Conservation (phyloP, 306 rosid genomes). For the Myrica gale region DNA sequence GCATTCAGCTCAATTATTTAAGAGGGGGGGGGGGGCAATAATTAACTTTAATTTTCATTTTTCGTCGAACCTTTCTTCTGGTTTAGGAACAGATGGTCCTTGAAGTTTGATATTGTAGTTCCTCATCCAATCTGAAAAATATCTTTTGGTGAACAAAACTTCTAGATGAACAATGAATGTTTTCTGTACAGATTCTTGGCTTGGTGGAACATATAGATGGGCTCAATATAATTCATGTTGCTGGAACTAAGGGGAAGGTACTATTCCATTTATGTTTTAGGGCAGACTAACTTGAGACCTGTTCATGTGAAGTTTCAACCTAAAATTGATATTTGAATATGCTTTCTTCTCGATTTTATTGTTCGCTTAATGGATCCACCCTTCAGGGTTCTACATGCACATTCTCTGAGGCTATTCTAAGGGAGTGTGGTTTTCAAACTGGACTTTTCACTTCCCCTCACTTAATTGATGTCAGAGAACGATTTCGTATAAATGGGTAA, state of each 20-base stretch:
- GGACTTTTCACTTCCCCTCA: conserved; percentile 79
- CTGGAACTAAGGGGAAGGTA: conserved; percentile 92
- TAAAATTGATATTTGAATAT: neutral
- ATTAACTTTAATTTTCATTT: neutral
- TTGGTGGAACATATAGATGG: conserved; percentile 51
- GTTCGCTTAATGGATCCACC: conserved; percentile 17
- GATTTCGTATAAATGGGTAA: conserved; percentile 71
- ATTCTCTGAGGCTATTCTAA: conserved; percentile 65
- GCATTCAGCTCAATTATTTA: neutral
- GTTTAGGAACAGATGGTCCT: conserved; percentile 22
- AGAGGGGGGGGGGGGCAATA: no score
- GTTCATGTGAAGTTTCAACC: neutral
- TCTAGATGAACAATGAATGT: conserved; percentile 10
- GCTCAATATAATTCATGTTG: conserved; percentile 76
- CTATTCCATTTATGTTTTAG: conserved; percentile 4
- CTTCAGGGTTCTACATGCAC: conserved; percentile 70
- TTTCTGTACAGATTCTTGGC: conserved; percentile 54
- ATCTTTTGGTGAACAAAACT: conserved; percentile 11
- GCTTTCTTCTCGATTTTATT: neutral
- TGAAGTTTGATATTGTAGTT: conserved; percentile 1
- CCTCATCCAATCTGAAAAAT: conserved; percentile 15
- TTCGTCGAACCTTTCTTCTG: neutral
- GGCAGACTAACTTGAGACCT: neutral
- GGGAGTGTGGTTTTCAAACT: conserved; percentile 69
- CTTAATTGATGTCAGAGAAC: conserved; percentile 64